These are phyloP conservation scores for Penicillium antarcticum DNA, from an alignment of 495 filamentous ascomycete genomes.

Conservation along the genomic window DNA sequence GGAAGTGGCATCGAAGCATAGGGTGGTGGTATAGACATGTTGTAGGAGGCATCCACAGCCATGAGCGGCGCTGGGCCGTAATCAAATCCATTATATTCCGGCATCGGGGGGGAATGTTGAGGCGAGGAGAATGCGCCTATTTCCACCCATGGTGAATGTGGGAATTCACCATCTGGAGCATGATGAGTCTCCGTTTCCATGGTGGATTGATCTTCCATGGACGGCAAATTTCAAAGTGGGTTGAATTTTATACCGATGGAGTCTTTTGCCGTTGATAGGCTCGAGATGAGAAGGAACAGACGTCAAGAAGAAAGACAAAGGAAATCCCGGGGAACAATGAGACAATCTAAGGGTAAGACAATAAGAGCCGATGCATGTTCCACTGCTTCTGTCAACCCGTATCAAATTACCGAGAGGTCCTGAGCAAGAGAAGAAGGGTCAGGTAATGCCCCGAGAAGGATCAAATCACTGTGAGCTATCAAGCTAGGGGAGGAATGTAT, in stretches of 20 bases:
- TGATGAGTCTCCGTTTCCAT: slow-evolving; percentile 47
- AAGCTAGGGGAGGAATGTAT: slow-evolving; percentile 16
- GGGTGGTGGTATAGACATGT: slow-evolving; percentile 45
- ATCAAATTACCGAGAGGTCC: slow-evolving; percentile 8
- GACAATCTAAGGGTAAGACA: slow-evolving; percentile 29
- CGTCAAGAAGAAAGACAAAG: slow-evolving; percentile 9
- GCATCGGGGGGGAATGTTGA: slow-evolving; percentile 43
- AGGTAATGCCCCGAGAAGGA: slow-evolving; percentile 1
- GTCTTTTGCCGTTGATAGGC: slow-evolving; percentile 9
- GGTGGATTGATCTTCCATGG: slow-evolving; percentile 21
- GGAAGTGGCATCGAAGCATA: slow-evolving; percentile 57
- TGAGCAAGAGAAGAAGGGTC: not conserved
- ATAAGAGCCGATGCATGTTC: slow-evolving; percentile 37
- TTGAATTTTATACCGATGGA: not conserved
- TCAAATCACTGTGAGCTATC: not conserved
- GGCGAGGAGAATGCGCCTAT: slow-evolving; percentile 43
- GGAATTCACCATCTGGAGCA: slow-evolving; percentile 45
- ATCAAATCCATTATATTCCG: slow-evolving; percentile 40
- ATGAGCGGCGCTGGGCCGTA: slow-evolving; percentile 35
- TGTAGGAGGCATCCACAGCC: slow-evolving; percentile 38
- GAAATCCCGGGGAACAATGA: slow-evolving; percentile 20
- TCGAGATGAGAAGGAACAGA: not conserved
- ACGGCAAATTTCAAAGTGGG: not conserved
- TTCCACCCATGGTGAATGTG: slow-evolving; percentile 52
- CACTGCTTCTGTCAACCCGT: slow-evolving; percentile 17